Evolutionary conservation across 1,284 basidiomycete genomes (phyloP).

Genomic region (Pseudozyma flocculosa): DNA sequence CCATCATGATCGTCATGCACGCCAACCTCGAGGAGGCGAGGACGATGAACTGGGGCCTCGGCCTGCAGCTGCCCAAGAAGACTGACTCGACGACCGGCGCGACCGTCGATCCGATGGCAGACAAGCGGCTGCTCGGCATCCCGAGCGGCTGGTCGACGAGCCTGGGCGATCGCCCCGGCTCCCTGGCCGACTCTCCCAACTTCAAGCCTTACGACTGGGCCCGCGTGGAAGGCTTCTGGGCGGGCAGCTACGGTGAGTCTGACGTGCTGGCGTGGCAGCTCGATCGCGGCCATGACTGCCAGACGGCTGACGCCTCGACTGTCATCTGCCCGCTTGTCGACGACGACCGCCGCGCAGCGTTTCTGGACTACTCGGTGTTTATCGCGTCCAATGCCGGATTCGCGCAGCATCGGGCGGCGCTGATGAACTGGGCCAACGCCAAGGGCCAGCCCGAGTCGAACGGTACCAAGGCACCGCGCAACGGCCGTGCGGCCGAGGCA

Average conservation of each 20-base stretch:
- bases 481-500: not conserved
- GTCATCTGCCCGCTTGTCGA: too few relatives aligned
- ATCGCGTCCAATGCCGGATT: constrained; percentile 27
- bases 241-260: constrained; percentile 16
- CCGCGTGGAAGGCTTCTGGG: constrained; percentile 40
- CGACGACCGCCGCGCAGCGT: constrained; percentile 9
- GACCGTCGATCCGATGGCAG: constrained; percentile 22
- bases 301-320: not conserved
- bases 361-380: constrained; percentile 37
- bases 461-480: not conserved
- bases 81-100: constrained; percentile 12
- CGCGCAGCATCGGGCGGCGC: constrained; percentile 14
- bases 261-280: not conserved
- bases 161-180: not conserved
- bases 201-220: constrained; percentile 44
- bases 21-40: constrained; percentile 40
- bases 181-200: constrained; percentile 1
- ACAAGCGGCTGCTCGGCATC: constrained; percentile 20
- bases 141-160: constrained; percentile 27
- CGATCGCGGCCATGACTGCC: not conserved
- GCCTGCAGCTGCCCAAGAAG: constrained; percentile 33
- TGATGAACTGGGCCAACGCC: not conserved
- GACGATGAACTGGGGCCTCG: constrained; percentile 34
- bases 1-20: constrained; percentile 45
- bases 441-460: not conserved